A percentile compares a stretch with the other conserved stretches of the same genome.
phyloP scores from a whole-genome alignment of 2,329 filamentous ascomycete species.

The Monosporascus sp. region DNA sequence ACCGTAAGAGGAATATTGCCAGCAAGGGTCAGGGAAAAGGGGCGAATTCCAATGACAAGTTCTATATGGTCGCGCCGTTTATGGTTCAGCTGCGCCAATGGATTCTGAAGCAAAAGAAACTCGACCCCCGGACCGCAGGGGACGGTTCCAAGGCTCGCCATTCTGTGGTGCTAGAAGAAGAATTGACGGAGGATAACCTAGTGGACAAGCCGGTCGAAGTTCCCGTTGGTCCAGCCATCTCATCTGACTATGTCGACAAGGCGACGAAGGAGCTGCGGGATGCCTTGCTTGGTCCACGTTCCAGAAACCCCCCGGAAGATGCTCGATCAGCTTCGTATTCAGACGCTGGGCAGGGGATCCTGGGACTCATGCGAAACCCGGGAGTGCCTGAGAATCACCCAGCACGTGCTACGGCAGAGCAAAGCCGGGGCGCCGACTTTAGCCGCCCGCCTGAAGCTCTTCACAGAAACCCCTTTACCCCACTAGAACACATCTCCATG shows the following conservation, averaged over 20 bases:
- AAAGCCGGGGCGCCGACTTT: background rate
- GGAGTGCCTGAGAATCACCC: conserved; percentile 3
- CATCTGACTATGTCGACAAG: conserved; percentile 18
- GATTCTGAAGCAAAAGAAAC: conserved; percentile 78
- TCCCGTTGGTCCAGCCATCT: conserved; percentile 22
- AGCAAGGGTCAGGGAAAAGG: conserved; percentile 52
- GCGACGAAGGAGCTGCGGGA: conserved; percentile 41
- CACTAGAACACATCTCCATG: conserved; percentile 47
- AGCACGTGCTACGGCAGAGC: background rate
- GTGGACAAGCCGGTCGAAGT: conserved; percentile 30
- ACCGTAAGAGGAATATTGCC: conserved; percentile 62
- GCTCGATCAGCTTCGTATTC: conserved; percentile 16
- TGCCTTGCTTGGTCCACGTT: conserved; percentile 51
- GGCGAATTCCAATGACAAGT: conserved; percentile 66
- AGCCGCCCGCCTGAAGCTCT: background rate
- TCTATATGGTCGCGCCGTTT: conserved; percentile 98
- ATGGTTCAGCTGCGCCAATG: conserved; percentile 80
- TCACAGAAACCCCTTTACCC: conserved; percentile 39
- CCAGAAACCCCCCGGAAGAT: conserved; percentile 44
- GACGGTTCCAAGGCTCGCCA: conserved; percentile 30
- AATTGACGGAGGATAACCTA: conserved; percentile 58
- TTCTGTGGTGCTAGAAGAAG: conserved; percentile 48
- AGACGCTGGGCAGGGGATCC: conserved; percentile 46
- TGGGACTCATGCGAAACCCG: conserved; percentile 42
- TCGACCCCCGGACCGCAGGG: conserved; percentile 49